These are phyloP conservation scores for Trifolium pratense DNA, from an alignment of 306 rosid genomes.

Conservation along the genomic window DNA sequence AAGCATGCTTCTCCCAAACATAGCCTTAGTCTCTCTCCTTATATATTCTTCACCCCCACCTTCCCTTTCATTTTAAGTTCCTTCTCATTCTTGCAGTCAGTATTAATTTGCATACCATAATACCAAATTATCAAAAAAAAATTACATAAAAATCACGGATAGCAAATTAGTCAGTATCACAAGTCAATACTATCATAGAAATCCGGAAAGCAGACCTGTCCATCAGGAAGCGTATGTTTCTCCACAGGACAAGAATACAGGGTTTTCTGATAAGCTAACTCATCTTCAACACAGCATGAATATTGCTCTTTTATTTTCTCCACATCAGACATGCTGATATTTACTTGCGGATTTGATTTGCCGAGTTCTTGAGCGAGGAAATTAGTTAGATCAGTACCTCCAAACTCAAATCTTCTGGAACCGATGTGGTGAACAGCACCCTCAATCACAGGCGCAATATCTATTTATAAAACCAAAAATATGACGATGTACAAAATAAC, in stretches of 20 bases:
- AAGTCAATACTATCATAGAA: slow-evolving; percentile 8
- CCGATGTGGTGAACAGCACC: slow-evolving; percentile 98
- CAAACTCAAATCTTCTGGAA: slow-evolving; percentile 85
- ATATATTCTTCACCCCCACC: not conserved
- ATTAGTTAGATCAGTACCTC: slow-evolving; percentile 85
- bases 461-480: slow-evolving; percentile 49
- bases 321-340: slow-evolving; percentile 69
- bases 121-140: slow-evolving; percentile 38
- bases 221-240: slow-evolving; percentile 90
- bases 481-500: slow-evolving; percentile 15
- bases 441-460: slow-evolving; percentile 94
- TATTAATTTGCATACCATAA: not conserved
- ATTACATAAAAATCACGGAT: slow-evolving; percentile 12
- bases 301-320: slow-evolving; percentile 85
- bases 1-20: too few relatives aligned
- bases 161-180: slow-evolving; percentile 10
- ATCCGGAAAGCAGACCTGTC: slow-evolving; percentile 71
- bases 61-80: slow-evolving; percentile 30
- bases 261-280: slow-evolving; percentile 79
- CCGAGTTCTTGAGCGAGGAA: slow-evolving; percentile 86
- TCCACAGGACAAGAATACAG: slow-evolving; percentile 62
- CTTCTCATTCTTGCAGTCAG: slow-evolving; percentile 17
- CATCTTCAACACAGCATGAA: slow-evolving; percentile 90
- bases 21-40: too few relatives aligned
- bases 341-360: slow-evolving; percentile 71